Evolutionary conservation across 2,329 filamentous ascomycete species (phyloP).

Genomic region (Diaporthe aspalathi): DNA sequence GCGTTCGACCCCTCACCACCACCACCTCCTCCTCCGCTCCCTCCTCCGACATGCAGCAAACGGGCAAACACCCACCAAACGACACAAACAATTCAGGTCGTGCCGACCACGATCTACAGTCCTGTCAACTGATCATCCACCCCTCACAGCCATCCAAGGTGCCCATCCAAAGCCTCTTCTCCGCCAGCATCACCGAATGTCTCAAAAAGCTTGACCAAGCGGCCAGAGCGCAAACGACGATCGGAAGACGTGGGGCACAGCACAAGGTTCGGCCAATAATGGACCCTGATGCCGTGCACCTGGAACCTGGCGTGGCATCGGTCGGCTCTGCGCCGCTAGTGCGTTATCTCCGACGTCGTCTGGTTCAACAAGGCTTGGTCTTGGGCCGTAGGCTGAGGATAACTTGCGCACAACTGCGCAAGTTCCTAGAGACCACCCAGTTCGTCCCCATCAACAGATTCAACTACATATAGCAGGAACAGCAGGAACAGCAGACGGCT

Average conservation of each 20-base stretch:
- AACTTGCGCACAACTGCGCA: neutral
- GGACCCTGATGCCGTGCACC: constrained; percentile 22
- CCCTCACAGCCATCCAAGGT: neutral
- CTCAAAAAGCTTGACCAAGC: neutral
- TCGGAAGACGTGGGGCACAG: constrained; percentile 14
- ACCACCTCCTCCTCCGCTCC: neutral
- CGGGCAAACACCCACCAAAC: neutral
- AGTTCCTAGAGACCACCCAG: neutral
- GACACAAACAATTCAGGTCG: neutral
- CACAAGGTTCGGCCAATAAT: neutral
- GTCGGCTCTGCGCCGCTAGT: constrained; percentile 16
- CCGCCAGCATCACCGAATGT: neutral
- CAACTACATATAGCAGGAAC: neutral
- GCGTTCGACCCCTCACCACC: neutral
- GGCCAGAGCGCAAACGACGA: neutral
- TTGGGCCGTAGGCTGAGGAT: neutral
- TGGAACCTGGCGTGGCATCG: constrained; percentile 22
- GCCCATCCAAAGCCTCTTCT: neutral
- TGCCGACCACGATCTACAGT: neutral
- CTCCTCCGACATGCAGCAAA: neutral
- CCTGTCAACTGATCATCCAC: neutral
- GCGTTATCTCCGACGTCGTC: constrained; percentile 6
- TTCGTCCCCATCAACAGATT: neutral
- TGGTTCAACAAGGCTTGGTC: neutral
- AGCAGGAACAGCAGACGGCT: too few species aligned